These are phyloP conservation scores for Sisymbrium irio DNA, from an alignment of 345 rosid species.

Conservation along the genomic window DNA sequence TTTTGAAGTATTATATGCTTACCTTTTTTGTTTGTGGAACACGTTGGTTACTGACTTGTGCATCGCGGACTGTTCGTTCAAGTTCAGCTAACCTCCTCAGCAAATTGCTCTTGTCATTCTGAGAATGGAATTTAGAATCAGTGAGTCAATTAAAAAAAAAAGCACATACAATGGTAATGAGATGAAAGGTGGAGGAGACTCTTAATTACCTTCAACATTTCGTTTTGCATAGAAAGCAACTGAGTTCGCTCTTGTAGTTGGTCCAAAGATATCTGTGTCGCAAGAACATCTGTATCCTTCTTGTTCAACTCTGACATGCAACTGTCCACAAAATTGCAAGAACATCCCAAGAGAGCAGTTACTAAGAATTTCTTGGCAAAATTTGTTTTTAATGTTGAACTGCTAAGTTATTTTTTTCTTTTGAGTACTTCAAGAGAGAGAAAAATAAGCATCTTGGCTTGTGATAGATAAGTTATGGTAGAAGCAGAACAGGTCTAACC, in stretches of 20 bases:
- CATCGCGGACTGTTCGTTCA: conserved; percentile 55
- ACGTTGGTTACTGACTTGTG: conserved; percentile 41
- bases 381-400: background rate
- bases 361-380: background rate
- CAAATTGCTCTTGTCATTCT: conserved; percentile 83
- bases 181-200: conserved; percentile 6
- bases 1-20: background rate
- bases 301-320: conserved; percentile 54
- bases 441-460: background rate
- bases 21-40: conserved; percentile 39
- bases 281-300: conserved; percentile 67
- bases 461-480: conserved; percentile 1
- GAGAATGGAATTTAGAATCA: conserved; percentile 2
- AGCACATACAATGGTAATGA: background rate
- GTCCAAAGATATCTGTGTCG: conserved; percentile 55
- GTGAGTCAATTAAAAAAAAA: background rate
- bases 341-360: background rate
- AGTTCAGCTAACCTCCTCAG: conserved; percentile 62
- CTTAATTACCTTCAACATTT: conserved; percentile 63
- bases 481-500: conserved; percentile 45
- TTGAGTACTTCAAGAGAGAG: background rate
- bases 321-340: conserved; percentile 36
- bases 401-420: background rate
- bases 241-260: conserved; percentile 76
- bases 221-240: conserved; percentile 77